A percentile compares a stretch with the other conserved stretches of the same genome.
phyloP scores from a whole-genome alignment of 257 asterid genomes.

The Fraxinus excelsior region DNA sequence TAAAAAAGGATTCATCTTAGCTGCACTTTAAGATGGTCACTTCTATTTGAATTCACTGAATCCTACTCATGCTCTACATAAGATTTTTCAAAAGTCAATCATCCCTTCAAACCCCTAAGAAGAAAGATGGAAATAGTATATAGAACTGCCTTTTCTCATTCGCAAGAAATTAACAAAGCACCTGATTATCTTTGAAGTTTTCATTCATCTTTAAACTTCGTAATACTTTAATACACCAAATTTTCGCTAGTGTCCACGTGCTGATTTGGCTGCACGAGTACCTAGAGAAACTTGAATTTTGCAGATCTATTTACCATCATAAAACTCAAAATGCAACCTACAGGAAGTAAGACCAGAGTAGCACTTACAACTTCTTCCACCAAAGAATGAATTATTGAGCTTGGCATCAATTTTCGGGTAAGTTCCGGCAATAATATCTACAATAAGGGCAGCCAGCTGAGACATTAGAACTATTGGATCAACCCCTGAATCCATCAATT shows the following conservation, averaged over 20 bases:
- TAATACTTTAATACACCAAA: background rate
- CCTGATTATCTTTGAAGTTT: background rate
- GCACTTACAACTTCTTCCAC: slow-evolving; percentile 65
- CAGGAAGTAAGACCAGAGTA: slow-evolving; percentile 7
- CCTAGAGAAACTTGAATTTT: background rate
- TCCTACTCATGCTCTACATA: background rate
- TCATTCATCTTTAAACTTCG: background rate
- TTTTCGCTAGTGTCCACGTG: background rate
- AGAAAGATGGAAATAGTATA: background rate
- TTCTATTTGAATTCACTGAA: background rate
- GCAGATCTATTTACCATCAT: background rate
- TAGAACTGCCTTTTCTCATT: background rate
- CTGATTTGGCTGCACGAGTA: background rate
- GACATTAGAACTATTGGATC: slow-evolving; percentile 92
- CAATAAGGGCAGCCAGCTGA: slow-evolving; percentile 89
- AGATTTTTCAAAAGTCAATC: background rate
- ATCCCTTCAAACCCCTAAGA: background rate
- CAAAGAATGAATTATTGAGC: slow-evolving; percentile 48
- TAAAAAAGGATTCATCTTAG: too few species aligned
- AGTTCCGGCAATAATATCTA: slow-evolving; percentile 92
- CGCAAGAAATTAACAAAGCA: background rate
- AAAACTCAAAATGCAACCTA: background rate
- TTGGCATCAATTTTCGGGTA: slow-evolving; percentile 51
- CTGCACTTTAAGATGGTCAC: too few species aligned
- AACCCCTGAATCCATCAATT: slow-evolving; percentile 82